Percentiles rank a stretch among this genome's conserved stretches.
phyloP scores from a whole-genome alignment of 345 rosid species.

The Populus davidiana region DNA sequence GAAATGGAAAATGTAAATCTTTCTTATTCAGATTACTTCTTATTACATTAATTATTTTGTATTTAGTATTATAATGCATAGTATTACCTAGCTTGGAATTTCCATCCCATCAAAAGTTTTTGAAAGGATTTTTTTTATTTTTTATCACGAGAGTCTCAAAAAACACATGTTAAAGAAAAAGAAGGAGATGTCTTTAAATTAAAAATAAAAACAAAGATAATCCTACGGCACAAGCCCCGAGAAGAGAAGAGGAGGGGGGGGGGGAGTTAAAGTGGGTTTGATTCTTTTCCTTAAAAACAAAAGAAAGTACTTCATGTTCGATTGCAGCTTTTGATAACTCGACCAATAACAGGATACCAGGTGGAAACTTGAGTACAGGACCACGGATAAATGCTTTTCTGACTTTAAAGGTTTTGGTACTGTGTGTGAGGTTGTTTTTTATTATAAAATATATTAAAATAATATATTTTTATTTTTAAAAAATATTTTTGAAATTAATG shows the following conservation, averaged over 20 bases:
- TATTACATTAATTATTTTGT: too few relatives aligned
- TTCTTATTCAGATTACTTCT: too few relatives aligned
- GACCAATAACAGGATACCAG: conserved; percentile 4
- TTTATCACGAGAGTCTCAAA: too few relatives aligned
- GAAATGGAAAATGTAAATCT: too few relatives aligned
- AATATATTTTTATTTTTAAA: too few relatives aligned
- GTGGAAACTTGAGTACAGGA: conserved; percentile 3
- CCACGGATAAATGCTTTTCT: conserved; percentile 23
- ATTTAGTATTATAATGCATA: too few relatives aligned
- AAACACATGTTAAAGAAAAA: too few relatives aligned
- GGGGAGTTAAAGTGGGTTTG: conserved; percentile 4
- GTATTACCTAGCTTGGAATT: not conserved
- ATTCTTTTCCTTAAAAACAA: not conserved
- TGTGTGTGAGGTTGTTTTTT: too few relatives aligned
- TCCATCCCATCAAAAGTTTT: not conserved
- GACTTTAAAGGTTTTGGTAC: not conserved
- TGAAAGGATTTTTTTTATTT: too few relatives aligned
- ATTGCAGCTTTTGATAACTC: not conserved
- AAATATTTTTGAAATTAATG: too few relatives aligned
- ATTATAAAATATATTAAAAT: too few relatives aligned
- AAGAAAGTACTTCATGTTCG: conserved; percentile 3
- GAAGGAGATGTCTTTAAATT: not conserved
- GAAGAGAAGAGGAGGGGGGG: too few relatives aligned
- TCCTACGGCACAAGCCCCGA: not conserved
- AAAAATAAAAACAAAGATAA: not conserved